Evolutionary conservation across 78 protist genomes (phyloP), one percentile per base, ranked within the genome.

Genomic region (Creolimax fragrantissima): DNA sequence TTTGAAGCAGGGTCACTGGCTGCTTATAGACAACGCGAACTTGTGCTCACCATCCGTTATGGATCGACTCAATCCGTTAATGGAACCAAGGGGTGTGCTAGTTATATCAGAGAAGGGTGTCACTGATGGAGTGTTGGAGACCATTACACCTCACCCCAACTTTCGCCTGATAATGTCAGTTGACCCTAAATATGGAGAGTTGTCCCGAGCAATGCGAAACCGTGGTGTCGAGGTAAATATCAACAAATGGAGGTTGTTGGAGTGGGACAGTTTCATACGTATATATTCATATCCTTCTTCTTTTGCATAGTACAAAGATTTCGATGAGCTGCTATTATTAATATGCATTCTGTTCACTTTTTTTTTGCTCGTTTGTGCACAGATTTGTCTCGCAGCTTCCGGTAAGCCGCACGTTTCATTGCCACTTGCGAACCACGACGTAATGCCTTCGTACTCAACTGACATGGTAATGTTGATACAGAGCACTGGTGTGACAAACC

Each of bases 181-280:
- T 97, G 99, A 98, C 86, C 97, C 98, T 3, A 2, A 39, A 2
- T 43, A 94, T 39, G 99, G 99, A 44, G 99, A 98, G 45, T 58
- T 99, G 24, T 98, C 99, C 2, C 95, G 99, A 3, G 99, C 99
- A n/a, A 96, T 99, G 99, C 94, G 99, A 7, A 99, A 98, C 93
- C 91, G 99, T 2, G 97, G 99, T 47, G 45, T 98, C 42, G 99
- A 99, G 91, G 44, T 98, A 2, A 5, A 67, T 2, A 35, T 3
- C 89, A n/a, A n/a, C n/a, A n/a, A n/a, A n/a, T n/a, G n/a, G n/a
- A n/a, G n/a, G n/a, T n/a, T n/a, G n/a, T n/a, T n/a, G n/a, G n/a
- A n/a, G n/a, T n/a, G n/a, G n/a, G n/a, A n/a, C n/a, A n/a, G n/a
- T n/a, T n/a, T n/a, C n/a, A n/a, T n/a, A n/a, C n/a, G n/a, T n/a